These are phyloP conservation scores for Salinomyces thailandicus DNA, from an alignment of 2,329 filamentous ascomycete genomes.

Conservation along the genomic window DNA sequence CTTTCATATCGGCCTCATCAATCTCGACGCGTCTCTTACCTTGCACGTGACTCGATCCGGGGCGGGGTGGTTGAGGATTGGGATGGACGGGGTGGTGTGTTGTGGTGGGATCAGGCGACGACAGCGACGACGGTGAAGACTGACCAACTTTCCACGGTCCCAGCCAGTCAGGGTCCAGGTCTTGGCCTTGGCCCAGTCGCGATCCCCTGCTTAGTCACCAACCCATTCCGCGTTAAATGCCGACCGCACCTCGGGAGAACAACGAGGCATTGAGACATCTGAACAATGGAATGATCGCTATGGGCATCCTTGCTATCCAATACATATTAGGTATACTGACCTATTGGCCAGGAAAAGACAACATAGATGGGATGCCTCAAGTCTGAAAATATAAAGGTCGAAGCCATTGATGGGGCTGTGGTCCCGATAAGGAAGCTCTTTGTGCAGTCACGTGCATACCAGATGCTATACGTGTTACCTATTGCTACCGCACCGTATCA, in stretches of 20 bases:
- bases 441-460: constrained; percentile 7
- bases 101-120: constrained; percentile 6
- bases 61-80: neutral
- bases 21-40: constrained; percentile 6
- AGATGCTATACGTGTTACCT: no score
- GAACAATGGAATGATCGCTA: no score
- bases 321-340: no score
- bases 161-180: neutral
- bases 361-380: no score
- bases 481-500: no score
- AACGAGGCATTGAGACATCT: no score
- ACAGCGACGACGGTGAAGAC: constrained; percentile 1
- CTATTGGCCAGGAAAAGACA: no score
- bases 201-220: neutral
- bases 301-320: no score
- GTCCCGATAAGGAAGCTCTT: constrained; percentile 4
- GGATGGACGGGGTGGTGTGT: constrained; percentile 3
- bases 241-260: neutral
- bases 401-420: no score
- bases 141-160: neutral
- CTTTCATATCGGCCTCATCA: no score
- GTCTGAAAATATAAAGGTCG: no score
- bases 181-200: neutral
- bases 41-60: constrained; percentile 4
- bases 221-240: neutral